Base-by-base conservation (phyloP, 116 monocot species). In the Papilionanthe hybrid region DNA sequence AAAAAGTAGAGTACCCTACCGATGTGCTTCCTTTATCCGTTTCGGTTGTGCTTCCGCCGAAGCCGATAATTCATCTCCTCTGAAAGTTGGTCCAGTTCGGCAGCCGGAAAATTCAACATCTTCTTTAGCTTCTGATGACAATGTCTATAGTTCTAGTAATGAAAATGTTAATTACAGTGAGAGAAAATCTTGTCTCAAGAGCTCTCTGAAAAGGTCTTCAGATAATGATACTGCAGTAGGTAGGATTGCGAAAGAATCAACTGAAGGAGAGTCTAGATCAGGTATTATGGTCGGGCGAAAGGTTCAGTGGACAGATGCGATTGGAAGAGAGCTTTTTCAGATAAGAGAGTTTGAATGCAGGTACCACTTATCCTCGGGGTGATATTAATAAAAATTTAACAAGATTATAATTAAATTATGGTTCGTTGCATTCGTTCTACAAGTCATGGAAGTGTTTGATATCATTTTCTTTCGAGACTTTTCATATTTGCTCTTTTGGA, bases 251-350 rank as follows among this genome's bases (percentile, higher is more conserved):
- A 13, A 37, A 22, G 73, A 73, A 44, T 73, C 73, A 72, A 56
- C 22, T 79, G 74, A 60, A 78, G 66, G 30, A 23, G 53, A 74
- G 49, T 25, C 11, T 0, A 13, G 10, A 50, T 66, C 81, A 49
- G n/a, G 50, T 65, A 48, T 79, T 80, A 43, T 78, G 37, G 87
- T 78, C 37, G 81, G 83, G 30, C 86, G 89, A 45, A 45, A 84
- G 81, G 92, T 95, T 5, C 93, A 91, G 11, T 93, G 93, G 93
- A 90, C 87, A 7, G 93, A 93, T 89, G 78, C 87, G 45, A 27
- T 90, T 88, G n/a, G 86, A 10, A 45, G 77, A 47, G 93, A 93
- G 50, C 93, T 93, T 66, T 81, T 68, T 72, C 85, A 93, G 80
- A 88, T 93, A 67, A 90, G 88, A 48, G 93, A 93, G 80, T 93